Base-by-base conservation (phyloP, 1,284 basidiomycete species). In the Puccinia horiana region DNA sequence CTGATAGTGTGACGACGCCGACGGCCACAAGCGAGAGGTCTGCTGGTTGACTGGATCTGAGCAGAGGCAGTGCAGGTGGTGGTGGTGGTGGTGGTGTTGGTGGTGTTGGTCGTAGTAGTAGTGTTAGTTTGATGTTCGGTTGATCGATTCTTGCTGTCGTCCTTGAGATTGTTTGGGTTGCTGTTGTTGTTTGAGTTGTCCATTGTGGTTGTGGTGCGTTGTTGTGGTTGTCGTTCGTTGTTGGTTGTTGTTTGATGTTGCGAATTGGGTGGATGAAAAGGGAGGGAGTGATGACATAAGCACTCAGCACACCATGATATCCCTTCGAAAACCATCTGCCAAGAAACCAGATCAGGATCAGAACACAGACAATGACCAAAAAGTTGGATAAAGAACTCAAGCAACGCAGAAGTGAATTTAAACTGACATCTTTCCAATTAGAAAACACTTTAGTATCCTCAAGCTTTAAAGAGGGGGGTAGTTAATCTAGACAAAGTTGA, bases 1-100 rank as follows among this genome's bases (percentile, higher is more conserved):
- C 56, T 63, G 63, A 78, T 78, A 5, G 76, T 78, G 49, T 78
- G 76, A 35, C 76, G 76, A 37, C 76, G 76, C 61, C 76, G 52
- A 54, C 76, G 76, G 35, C 76, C 76, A 42, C 56, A 75, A 29
- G 73, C 56, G 37, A 61, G 20, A 12, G 73, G 73, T 29, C 54
- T 75, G 18, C 35, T 20, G 32, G 6, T 42, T 18, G 73, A n/a
- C 37, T 75, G 73, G 54, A 35, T 42, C 4, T 32, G 29, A 29
- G 58, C 16, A 61, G 58, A 35, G 58, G 58, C 2, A 18, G 58
- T 16, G 58, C 18, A 8, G 32, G 58, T 61, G 58, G 58, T 61
- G 58, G 16, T 35, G 16, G 29, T 35, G 32, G 58, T 61, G 29
- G 58, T 26, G 29, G 29, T 26, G 29, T 18, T 12, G 11, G 26